phyloP scores from a whole-genome alignment of 2,329 filamentous ascomycete species.

The Colletotrichum viniferum region DNA sequence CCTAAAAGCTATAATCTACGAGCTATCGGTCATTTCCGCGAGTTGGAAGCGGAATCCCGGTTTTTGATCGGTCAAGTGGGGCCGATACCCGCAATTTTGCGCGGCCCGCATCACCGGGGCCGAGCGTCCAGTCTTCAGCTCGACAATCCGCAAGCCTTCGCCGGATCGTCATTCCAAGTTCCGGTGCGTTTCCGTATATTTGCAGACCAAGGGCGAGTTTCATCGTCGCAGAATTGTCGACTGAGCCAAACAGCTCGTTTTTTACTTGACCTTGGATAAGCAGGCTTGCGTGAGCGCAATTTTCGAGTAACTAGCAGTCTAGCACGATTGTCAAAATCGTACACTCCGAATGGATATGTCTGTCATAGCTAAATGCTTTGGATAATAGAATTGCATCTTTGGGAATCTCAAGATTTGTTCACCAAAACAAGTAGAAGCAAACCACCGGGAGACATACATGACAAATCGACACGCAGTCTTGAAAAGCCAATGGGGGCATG shows the following conservation, averaged over 20 bases:
- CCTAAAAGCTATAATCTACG: not conserved
- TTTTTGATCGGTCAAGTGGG: not conserved
- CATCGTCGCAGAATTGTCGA: not conserved
- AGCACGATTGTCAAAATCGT: too few species aligned
- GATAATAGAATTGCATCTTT: too few species aligned
- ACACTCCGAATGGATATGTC: too few species aligned
- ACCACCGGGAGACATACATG: too few species aligned
- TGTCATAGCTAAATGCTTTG: too few species aligned
- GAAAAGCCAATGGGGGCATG: not conserved
- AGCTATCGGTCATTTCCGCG: not conserved
- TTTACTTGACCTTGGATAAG: not conserved
- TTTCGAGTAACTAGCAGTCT: too few species aligned
- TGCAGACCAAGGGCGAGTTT: fast-evolving
- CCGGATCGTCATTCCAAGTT: fast-evolving
- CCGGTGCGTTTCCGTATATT: not conserved
- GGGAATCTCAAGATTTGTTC: too few species aligned
- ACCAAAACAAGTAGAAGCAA: not conserved
- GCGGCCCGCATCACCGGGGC: not conserved
- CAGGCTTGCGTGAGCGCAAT: too few species aligned
- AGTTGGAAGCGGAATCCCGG: not conserved
- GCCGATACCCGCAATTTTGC: not conserved
- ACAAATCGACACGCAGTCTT: not conserved
- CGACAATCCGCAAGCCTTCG: not conserved
- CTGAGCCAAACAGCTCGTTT: not conserved
- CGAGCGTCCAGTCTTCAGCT: not conserved